A percentile compares a stretch with the other conserved stretches of the same genome.
These are phyloP conservation scores for Porpolomopsis calyptriformis DNA, from an alignment of 768 basidiomycete species.

Conservation along the genomic window DNA sequence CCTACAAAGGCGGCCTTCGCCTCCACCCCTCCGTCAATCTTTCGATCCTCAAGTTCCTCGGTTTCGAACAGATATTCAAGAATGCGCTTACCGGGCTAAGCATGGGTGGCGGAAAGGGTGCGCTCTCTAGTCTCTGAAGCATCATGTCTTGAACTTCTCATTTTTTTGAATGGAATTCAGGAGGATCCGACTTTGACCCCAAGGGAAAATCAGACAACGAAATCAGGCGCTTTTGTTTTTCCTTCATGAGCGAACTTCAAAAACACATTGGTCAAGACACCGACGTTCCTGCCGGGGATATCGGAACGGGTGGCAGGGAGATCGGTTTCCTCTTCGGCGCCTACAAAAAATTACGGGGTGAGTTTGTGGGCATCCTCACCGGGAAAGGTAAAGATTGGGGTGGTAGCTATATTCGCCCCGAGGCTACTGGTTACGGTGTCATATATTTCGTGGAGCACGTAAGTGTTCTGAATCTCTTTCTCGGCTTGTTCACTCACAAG, in stretches of 20 bases:
- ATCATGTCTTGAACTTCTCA: neutral
- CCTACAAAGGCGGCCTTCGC: slow-evolving; percentile 71
- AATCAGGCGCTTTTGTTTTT: slow-evolving; percentile 58
- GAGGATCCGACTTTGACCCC: slow-evolving; percentile 72
- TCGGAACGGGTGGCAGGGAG: slow-evolving; percentile 67
- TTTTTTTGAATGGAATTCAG: slow-evolving; percentile 64
- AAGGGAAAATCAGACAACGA: slow-evolving; percentile 71
- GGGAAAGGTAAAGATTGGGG: slow-evolving; percentile 64
- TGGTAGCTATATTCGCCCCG: slow-evolving; percentile 64
- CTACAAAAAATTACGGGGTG: slow-evolving; percentile 65
- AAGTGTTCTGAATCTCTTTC: slow-evolving; percentile 16
- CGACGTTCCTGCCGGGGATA: slow-evolving; percentile 68
- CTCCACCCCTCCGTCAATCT: slow-evolving; percentile 74
- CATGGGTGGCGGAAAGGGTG: slow-evolving; percentile 63
- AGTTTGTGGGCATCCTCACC: slow-evolving; percentile 61
- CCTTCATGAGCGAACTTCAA: slow-evolving; percentile 69
- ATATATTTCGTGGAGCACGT: slow-evolving; percentile 71
- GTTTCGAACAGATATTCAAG: slow-evolving; percentile 75
- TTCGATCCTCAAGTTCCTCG: slow-evolving; percentile 76
- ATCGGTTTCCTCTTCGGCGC: slow-evolving; percentile 70
- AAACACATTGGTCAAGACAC: slow-evolving; percentile 65
- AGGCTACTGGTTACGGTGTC: slow-evolving; percentile 64
- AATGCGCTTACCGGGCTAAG: slow-evolving; percentile 66
- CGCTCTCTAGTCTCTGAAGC: no score
- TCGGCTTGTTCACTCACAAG: neutral